A percentile compares a stretch with the other conserved stretches of the same genome.
Conservation (phyloP, 1,139 yeast species). For the Debaryomycetaceae sp. region DNA sequence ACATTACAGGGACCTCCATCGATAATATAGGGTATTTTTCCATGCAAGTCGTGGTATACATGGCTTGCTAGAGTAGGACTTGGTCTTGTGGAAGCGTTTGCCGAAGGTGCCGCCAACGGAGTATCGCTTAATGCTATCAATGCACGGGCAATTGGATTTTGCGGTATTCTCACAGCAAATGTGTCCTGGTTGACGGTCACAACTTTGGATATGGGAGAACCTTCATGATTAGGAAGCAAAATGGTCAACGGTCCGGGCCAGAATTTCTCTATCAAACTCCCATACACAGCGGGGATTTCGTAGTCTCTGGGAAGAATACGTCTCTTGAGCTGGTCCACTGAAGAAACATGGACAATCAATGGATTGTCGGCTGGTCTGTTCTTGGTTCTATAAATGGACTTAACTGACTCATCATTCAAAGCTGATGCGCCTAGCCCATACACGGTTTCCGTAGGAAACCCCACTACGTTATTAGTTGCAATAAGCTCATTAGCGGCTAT, state of each 20-base stretch:
- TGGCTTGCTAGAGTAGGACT: conserved; percentile 89
- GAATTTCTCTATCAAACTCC: conserved; percentile 56
- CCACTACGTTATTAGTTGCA: conserved; percentile 61
- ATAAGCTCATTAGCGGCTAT: conserved; percentile 59
- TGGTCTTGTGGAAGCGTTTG: conserved; percentile 93
- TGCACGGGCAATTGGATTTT: conserved; percentile 86
- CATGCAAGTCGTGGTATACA: conserved; percentile 74
- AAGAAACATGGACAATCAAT: conserved; percentile 82
- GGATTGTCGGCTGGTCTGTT: conserved; percentile 96
- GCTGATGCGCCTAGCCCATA: conserved; percentile 94
- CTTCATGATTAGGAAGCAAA: conserved; percentile 59
- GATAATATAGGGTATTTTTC: conserved; percentile 76
- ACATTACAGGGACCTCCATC: conserved; percentile 93
- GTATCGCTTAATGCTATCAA: conserved; percentile 80
- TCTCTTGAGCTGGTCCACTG: conserved; percentile 65
- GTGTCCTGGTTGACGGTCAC: conserved; percentile 89
- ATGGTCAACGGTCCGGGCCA: conserved; percentile 99
- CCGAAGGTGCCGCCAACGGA: conserved; percentile 96
- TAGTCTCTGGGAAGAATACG: conserved; percentile 44
- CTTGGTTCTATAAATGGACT: conserved; percentile 77
- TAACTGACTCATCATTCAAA: conserved; percentile 67
- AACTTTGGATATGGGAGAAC: conserved; percentile 57
- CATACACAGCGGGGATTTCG: conserved; percentile 64
- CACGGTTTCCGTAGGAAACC: conserved; percentile 96
- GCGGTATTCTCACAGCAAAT: conserved; percentile 87